Evolutionary conservation across 176 grass and related monocot genomes (phyloP), one percentile per base, ranked within the genome.

Genomic region (Ananas comosus): DNA sequence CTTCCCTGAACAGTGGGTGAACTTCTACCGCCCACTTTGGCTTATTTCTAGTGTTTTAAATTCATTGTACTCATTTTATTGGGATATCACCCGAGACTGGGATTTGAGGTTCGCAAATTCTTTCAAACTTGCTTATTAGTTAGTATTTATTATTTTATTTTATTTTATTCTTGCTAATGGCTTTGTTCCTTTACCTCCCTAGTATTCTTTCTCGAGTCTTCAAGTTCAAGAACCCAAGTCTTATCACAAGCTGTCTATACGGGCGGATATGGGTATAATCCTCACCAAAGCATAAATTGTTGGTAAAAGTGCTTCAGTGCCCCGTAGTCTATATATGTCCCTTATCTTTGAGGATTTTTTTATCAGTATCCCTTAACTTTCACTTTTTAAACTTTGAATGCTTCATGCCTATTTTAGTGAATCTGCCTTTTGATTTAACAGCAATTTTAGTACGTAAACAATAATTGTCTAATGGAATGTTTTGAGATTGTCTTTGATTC

Each of bases 81-180:
- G 93, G 93, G 93, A 97, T 81, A 83, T 92, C 63, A 92, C 80
- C 49, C 84, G 93, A 42, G 93, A 97, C 79, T 97, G 93, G 93
- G 93, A 97, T 77, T 85, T 97, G 80, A 97, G 93, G 89, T 97
- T 29, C 18, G 19, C 10, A 1, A 17, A 51, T 11, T 28, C 78
- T 77, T 79, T 65, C 63, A 27, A 49, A 63, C 72, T 16, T 59
- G 17, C 48, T 80, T 65, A 48, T 50, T 25, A 71, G 9, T 51
- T 1, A 1, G 68, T 67, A 23, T 53, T 22, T 52, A 63, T 73
- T 49, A 64, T 12, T 71, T 66, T 67, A 8, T 42, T 58, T 51
- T 42, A 67, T 69, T 13, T 12, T 49, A 28, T 19, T 76, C 5
- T 56, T 72, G 24, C 64, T 92, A 70, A 89, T 71, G 27, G 57